Conservation (phyloP, 2,329 filamentous ascomycete genomes). For the Arthroderma sp. region DNA sequence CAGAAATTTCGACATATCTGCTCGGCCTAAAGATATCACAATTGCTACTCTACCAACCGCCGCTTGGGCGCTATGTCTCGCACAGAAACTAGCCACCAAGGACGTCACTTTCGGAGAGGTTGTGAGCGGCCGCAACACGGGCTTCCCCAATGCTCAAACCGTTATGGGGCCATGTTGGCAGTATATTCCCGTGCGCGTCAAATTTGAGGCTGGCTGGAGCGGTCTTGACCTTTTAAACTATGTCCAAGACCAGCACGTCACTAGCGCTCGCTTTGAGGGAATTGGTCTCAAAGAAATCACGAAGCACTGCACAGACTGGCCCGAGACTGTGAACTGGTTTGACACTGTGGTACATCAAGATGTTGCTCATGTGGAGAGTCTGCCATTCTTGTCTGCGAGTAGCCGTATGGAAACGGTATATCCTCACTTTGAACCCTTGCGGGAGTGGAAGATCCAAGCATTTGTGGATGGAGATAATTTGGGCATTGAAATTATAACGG, state of each 20-base stretch:
- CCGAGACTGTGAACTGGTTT: constrained; percentile 34
- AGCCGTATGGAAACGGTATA: constrained; percentile 44
- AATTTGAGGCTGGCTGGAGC: constrained; percentile 35
- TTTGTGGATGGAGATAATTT: constrained; percentile 42
- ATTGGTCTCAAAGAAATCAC: constrained; percentile 38
- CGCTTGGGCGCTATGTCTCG: constrained; percentile 46
- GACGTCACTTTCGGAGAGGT: constrained; percentile 51
- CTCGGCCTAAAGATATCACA: constrained; percentile 40
- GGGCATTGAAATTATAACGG: constrained; percentile 48
- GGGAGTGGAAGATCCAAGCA: constrained; percentile 50
- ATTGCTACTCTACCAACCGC: constrained; percentile 47
- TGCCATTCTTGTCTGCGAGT: constrained; percentile 12
- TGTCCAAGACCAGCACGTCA: constrained; percentile 40
- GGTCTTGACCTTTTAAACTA: constrained; percentile 34
- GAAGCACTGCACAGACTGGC: constrained; percentile 34
- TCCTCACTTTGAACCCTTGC: constrained; percentile 40
- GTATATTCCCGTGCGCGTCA: constrained; percentile 46
- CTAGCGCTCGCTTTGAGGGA: constrained; percentile 36
- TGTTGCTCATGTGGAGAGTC: constrained; percentile 43
- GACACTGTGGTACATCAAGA: constrained; percentile 45
- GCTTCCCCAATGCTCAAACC: constrained; percentile 36
- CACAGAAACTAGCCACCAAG: constrained; percentile 32
- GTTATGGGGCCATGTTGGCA: constrained; percentile 51
- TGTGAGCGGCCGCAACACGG: constrained; percentile 46
- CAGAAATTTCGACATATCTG: constrained; percentile 31